Base-by-base conservation (phyloP, 164 flowering plant genomes). In the Umbilicus rupestris region DNA sequence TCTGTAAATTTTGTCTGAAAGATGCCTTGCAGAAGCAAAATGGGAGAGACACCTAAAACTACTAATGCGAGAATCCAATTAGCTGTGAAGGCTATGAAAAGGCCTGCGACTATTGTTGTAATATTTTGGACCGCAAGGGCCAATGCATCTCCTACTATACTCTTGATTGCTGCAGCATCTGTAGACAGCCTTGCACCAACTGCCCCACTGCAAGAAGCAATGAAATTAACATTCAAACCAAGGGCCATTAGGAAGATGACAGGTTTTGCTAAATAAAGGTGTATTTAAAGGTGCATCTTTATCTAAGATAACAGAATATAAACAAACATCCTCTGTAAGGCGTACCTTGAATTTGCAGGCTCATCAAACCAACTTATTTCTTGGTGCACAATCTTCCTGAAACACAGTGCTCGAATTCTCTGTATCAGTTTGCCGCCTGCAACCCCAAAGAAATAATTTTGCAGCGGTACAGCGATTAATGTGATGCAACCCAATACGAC, bases 291-390 rank as follows among this genome's bases (percentile, higher is more conserved):
- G n/a, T 35, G 37, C 37, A 35, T 5, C 37, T 35, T 35, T 35
- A 7, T 3, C 6, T 35, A 19, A 50, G 26, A 50, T 19, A 50
- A n/a, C 20, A 19, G 37, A 14, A 14, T 30, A 31, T 16, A 31
- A 30, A n/a, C n/a, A n/a, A n/a, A n/a, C n/a, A n/a, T n/a, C n/a
- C n/a, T 5, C 3, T 41, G 11, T 63, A 37, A 44, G 44, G 63
- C 69, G 15, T 3, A 84, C 89, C 90, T 88, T 68, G 91, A 81
- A 72, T 88, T 81, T 35, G 71, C 62, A 63, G 87, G 80, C 30
- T 86, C 83, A 50, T 88, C 91, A 62, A 88, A 86, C 91, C 88
- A 88, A 42, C 85, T 81, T 59, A 88, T 84, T 68, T 86, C 81
- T 74, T 84, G 86, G 74, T 82, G 78, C 14, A 84, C 87, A 24